These are phyloP conservation scores for Hippophae gyantsensis DNA, from an alignment of 306 rosid genomes.

Conservation along the genomic window DNA sequence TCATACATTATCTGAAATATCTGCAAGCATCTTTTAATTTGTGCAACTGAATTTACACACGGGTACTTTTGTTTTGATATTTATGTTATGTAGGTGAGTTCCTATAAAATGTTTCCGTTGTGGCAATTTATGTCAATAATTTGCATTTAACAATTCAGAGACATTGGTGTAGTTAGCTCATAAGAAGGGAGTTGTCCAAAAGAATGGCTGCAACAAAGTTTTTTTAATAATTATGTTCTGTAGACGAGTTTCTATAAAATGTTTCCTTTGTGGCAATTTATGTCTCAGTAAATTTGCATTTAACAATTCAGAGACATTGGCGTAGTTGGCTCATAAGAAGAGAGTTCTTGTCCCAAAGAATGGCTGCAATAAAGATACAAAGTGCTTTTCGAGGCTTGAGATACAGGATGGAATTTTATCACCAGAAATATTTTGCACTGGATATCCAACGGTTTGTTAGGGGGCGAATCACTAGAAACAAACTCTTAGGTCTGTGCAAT, in stretches of 20 bases:
- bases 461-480: constrained; percentile 51
- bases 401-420: constrained; percentile 32
- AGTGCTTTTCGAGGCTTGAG: constrained; percentile 37
- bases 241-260: constrained; percentile 2
- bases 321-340: constrained; percentile 61
- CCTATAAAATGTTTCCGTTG: constrained; percentile 1
- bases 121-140: constrained; percentile 4
- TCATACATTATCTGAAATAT: neutral
- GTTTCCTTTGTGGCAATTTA: constrained; percentile 2
- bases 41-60: constrained; percentile 2
- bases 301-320: constrained; percentile 47
- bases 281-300: constrained; percentile 7
- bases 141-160: constrained; percentile 39
- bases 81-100: constrained; percentile 7
- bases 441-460: constrained; percentile 61
- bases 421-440: constrained; percentile 41
- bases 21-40: constrained; percentile 6
- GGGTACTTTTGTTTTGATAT: neutral
- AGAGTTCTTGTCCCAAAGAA: constrained; percentile 38
- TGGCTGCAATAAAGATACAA: constrained; percentile 52
- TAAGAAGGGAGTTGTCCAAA: constrained; percentile 29
- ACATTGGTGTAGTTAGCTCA: constrained; percentile 58
- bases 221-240: constrained; percentile 2
- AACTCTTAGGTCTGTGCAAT: constrained; percentile 46
- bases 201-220: no score